phyloP scores from a whole-genome alignment of 2,329 filamentous ascomycete genomes.

The Monosporascus ibericus region DNA sequence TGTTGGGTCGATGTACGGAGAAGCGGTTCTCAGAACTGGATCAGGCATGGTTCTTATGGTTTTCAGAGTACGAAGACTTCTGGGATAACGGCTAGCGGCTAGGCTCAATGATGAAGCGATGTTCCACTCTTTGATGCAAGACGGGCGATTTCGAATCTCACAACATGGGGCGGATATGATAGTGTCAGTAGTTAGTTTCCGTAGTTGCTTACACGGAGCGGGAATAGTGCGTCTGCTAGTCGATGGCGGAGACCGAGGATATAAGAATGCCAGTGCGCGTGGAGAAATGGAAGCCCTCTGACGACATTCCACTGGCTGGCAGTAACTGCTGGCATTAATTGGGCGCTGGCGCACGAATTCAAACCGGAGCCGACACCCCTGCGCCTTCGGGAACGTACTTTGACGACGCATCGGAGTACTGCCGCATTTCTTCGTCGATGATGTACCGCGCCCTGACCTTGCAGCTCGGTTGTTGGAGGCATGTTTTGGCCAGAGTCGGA shows the following conservation, averaged over 20 bases:
- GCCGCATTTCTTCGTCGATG: neutral
- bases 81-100: slow-evolving; percentile 10
- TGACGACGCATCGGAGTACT: neutral
- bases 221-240: slow-evolving; percentile 15
- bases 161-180: slow-evolving; percentile 21
- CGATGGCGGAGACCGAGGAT: slow-evolving; percentile 29
- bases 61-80: slow-evolving; percentile 11
- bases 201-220: neutral
- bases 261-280: slow-evolving; percentile 25
- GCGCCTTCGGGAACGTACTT: slow-evolving; percentile 22
- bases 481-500: neutral
- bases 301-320: slow-evolving; percentile 27
- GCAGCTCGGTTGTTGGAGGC: neutral
- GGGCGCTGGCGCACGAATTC: slow-evolving; percentile 29
- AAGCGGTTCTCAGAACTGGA: slow-evolving; percentile 36
- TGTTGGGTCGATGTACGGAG: slow-evolving; percentile 38
- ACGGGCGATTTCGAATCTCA: slow-evolving; percentile 23
- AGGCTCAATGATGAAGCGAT: slow-evolving; percentile 13
- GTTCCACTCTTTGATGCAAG: slow-evolving; percentile 20
- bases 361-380: slow-evolving; percentile 28
- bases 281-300: slow-evolving; percentile 22
- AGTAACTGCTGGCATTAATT: slow-evolving; percentile 17
- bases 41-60: slow-evolving; percentile 30
- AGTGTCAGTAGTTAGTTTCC: neutral
- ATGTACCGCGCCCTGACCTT: neutral